phyloP scores from a whole-genome alignment of 768 basidiomycete genomes.

The Gymnopilus dilepis region DNA sequence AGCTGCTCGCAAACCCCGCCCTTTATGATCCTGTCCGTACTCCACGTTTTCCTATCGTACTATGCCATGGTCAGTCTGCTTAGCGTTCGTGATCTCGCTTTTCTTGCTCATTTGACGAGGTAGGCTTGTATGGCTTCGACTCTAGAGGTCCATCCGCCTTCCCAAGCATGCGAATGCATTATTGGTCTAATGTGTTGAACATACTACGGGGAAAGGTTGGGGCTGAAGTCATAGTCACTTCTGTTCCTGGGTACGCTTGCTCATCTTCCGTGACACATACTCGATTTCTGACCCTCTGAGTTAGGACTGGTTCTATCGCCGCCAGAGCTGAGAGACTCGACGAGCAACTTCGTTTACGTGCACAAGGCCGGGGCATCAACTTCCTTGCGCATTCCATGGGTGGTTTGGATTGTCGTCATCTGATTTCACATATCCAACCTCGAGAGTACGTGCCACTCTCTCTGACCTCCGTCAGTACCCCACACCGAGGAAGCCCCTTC shows the following conservation, averaged over 20 bases:
- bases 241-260: conserved; percentile 82
- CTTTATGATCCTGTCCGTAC: conserved; percentile 78
- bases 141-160: conserved; percentile 83
- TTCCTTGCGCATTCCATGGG: conserved; percentile 98
- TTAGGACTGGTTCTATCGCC: conserved; percentile 87
- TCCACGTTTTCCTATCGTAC: conserved; percentile 89
- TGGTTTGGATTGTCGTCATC: conserved; percentile 91
- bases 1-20: conserved; percentile 75
- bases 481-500: conserved; percentile 95
- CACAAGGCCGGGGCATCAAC: conserved; percentile 83
- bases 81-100: not conserved
- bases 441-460: conserved; percentile 84
- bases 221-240: conserved; percentile 94
- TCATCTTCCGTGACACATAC: not conserved
- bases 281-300: not conserved
- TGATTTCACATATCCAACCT: conserved; percentile 87
- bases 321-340: conserved; percentile 82
- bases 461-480: conserved; percentile 88
- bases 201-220: conserved; percentile 82
- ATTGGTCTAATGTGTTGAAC: conserved; percentile 89
- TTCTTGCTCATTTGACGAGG: not conserved
- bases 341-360: conserved; percentile 65
- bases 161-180: conserved; percentile 86
- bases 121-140: conserved; percentile 95
- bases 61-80: conserved; percentile 84